Percentiles rank a stretch among this genome's conserved stretches.
Evolutionary conservation across 202 grass and related monocot species (phyloP).

Genomic region (Schoenoplectus triqueter): DNA sequence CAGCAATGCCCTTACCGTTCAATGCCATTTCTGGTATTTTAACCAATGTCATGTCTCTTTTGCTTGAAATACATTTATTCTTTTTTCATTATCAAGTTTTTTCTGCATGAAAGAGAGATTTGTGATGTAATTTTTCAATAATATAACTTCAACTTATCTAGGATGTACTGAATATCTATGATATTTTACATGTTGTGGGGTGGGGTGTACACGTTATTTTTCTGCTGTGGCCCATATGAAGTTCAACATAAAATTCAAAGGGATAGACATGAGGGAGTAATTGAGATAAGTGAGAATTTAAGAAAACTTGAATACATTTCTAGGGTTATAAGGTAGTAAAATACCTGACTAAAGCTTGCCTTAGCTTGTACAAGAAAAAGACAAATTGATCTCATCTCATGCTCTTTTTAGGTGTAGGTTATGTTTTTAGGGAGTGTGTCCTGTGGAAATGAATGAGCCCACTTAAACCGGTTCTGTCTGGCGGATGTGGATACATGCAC

Average conservation of each 20-base stretch:
- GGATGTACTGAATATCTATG: background rate
- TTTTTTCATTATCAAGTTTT: background rate
- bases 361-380: no score
- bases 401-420: no score
- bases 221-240: background rate
- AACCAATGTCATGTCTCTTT: background rate
- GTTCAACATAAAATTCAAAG: background rate
- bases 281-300: background rate
- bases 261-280: background rate
- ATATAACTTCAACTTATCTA: background rate
- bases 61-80: background rate
- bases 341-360: no score
- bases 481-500: background rate
- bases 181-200: background rate
- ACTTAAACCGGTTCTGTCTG: no score
- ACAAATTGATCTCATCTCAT: no score
- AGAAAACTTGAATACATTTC: background rate
- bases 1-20: background rate
- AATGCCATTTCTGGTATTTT: background rate
- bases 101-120: background rate
- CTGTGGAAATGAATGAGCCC: no score
- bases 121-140: conserved; percentile 8
- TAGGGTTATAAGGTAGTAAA: background rate
- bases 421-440: no score
- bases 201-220: background rate